phyloP scores from a whole-genome alignment of 441 rosid genomes.

The Pelargonium myrrhifolium region DNA sequence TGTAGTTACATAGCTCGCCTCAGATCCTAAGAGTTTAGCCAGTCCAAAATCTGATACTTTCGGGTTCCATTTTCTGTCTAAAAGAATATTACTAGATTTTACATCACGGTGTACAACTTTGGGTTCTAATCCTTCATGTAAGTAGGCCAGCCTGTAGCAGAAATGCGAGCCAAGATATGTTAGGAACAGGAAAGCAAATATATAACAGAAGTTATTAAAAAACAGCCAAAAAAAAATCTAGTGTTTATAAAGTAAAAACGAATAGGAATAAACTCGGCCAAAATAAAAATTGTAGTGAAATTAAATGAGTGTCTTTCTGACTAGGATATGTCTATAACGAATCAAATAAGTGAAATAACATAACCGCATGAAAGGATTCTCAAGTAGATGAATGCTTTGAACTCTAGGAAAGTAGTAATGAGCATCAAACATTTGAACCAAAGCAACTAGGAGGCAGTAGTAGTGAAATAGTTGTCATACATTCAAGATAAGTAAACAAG shows the following conservation, averaged over 20 bases:
- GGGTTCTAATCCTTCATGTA: constrained; percentile 96
- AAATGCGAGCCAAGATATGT: constrained; percentile 9
- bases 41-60: constrained; percentile 95
- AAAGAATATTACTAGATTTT: constrained; percentile 82
- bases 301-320: too few relatives aligned
- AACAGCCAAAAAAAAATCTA: not conserved
- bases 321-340: too few relatives aligned
- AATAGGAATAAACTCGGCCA: too few relatives aligned
- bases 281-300: too few relatives aligned
- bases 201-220: not conserved
- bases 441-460: not conserved
- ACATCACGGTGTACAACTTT: constrained; percentile 97
- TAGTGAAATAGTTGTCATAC: too few relatives aligned
- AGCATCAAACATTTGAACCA: too few relatives aligned
- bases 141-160: constrained; percentile 71
- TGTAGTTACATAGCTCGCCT: constrained; percentile 91
- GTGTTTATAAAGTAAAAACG: not conserved
- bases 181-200: constrained; percentile 14
- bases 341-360: too few relatives aligned
- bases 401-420: too few relatives aligned
- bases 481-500: too few relatives aligned
- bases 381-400: too few relatives aligned
- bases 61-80: constrained; percentile 79
- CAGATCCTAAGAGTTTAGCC: constrained; percentile 90
- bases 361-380: too few relatives aligned